Evolutionary conservation across 2,329 filamentous ascomycete genomes (phyloP).

Genomic region (Aspergillus pseudonomiae): DNA sequence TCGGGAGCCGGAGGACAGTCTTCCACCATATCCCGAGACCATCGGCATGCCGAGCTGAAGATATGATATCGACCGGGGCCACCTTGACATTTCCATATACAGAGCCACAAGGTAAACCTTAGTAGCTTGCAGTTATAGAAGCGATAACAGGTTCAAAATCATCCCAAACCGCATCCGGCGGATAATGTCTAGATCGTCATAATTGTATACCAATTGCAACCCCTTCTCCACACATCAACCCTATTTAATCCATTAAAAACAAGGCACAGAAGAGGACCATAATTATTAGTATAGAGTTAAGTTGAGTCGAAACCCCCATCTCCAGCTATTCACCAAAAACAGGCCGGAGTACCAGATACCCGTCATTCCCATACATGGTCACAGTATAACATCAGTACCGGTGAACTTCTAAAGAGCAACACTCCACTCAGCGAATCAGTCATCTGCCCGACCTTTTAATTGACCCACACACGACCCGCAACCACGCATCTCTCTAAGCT

Average conservation of each 20-base stretch:
- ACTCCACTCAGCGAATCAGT: constrained; percentile 13
- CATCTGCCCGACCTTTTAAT: constrained; percentile 16
- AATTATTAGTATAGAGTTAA: background rate
- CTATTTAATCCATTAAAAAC: background rate
- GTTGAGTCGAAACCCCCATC: background rate
- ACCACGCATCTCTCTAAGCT: background rate
- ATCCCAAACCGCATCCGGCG: background rate
- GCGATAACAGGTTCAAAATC: background rate
- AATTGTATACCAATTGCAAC: background rate
- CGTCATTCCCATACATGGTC: constrained; percentile 14
- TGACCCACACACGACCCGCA: constrained; percentile 8
- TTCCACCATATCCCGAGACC: background rate
- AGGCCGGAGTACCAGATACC: background rate
- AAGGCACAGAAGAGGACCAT: background rate
- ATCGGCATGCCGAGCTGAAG: constrained; percentile 16
- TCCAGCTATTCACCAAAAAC: background rate
- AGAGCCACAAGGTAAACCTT: background rate
- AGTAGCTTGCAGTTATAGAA: background rate
- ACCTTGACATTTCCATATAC: background rate
- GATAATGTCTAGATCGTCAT: background rate
- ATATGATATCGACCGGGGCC: constrained; percentile 5
- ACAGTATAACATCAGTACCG: constrained; percentile 18
- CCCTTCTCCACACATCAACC: background rate
- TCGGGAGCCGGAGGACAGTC: constrained; percentile 3
- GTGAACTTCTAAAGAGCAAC: constrained; percentile 5